Evolutionary conservation across 441 rosid genomes (phyloP).

Genomic region (Populus hybrid): DNA sequence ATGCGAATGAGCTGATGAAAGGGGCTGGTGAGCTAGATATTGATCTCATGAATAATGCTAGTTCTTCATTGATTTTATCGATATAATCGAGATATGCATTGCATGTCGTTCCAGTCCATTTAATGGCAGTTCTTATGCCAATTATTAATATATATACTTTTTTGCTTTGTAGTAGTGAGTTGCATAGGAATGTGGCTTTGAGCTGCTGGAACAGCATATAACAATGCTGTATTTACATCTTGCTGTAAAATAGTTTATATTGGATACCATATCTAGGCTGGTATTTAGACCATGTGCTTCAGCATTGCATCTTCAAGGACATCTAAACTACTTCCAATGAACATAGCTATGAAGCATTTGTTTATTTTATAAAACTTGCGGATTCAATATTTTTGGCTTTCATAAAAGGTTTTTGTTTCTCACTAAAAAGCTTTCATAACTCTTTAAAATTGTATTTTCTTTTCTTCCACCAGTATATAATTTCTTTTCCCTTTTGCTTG

Average conservation of each 20-base stretch:
- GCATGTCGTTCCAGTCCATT: neutral
- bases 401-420: neutral
- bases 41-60: neutral
- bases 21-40: neutral
- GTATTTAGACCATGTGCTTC: neutral
- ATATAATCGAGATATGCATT: neutral
- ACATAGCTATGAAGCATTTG: neutral
- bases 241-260: neutral
- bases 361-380: neutral
- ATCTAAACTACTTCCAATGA: neutral
- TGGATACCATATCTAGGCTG: neutral
- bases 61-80: neutral
- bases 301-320: neutral
- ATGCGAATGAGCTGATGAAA: neutral
- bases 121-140: neutral
- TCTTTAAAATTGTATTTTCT: neutral
- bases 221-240: neutral
- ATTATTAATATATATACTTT: neutral
- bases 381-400: neutral
- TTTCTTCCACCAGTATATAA: neutral
- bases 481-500: neutral
- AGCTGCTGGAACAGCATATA: neutral
- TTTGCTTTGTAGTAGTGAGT: neutral
- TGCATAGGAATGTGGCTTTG: neutral
- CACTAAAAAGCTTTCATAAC: neutral